Evolutionary conservation across 2,329 filamentous ascomycete species (phyloP).

Genomic region (Talaromyces pinophilus): DNA sequence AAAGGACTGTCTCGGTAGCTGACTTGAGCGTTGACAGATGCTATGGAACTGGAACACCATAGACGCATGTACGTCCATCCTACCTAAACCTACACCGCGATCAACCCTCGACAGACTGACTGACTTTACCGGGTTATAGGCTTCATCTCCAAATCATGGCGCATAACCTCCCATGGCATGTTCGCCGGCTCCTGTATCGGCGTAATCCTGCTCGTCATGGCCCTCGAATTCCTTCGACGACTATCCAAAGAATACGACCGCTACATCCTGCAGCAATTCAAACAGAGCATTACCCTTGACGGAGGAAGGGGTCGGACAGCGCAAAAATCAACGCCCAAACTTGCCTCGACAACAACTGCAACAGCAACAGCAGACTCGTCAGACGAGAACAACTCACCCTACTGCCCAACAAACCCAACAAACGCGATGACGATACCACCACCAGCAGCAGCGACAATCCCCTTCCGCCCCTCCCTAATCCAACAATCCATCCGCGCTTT

Average conservation of each 20-base stretch:
- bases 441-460: neutral
- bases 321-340: neutral
- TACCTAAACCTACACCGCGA: neutral
- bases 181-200: slow-evolving; percentile 82
- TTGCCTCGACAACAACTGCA: neutral
- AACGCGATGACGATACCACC: neutral
- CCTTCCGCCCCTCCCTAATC: slow-evolving; percentile 56
- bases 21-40: slow-evolving; percentile 56
- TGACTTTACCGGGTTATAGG: slow-evolving; percentile 36
- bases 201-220: slow-evolving; percentile 70
- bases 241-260: slow-evolving; percentile 71
- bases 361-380: neutral
- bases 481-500: slow-evolving; percentile 69
- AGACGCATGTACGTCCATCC: slow-evolving; percentile 54
- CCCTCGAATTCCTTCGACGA: slow-evolving; percentile 72
- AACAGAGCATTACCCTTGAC: slow-evolving; percentile 28
- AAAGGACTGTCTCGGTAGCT: neutral
- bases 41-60: slow-evolving; percentile 77
- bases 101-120: no score
- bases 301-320: no score
- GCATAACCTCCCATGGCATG: slow-evolving; percentile 66
- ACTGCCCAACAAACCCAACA: neutral
- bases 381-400: neutral
- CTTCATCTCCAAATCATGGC: slow-evolving; percentile 71
- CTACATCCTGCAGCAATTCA: slow-evolving; percentile 56